Evolutionary conservation across 305 asterid species (phyloP).

Genomic region (Fraxinus latifolia): DNA sequence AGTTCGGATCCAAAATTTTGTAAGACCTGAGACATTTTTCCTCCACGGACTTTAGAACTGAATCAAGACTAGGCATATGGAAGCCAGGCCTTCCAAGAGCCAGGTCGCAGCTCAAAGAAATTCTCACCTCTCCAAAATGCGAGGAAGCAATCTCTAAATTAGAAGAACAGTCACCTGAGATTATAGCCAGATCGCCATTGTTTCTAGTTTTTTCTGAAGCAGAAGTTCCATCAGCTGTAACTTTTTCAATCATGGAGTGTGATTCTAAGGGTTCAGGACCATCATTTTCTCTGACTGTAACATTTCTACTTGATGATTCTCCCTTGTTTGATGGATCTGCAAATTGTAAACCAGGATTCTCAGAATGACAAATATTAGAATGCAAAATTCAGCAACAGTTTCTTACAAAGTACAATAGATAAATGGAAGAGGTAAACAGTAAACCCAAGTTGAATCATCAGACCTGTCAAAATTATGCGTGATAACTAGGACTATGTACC

Average conservation of each 20-base stretch:
- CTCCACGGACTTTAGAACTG: constrained; percentile 15
- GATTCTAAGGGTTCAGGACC: constrained; percentile 30
- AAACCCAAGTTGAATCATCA: background rate
- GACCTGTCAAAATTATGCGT: background rate
- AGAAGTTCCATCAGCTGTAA: background rate
- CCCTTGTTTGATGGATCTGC: constrained; percentile 46
- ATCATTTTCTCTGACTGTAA: constrained; percentile 29
- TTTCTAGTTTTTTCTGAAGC: constrained; percentile 32
- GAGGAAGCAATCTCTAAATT: constrained; percentile 70
- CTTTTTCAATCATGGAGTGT: constrained; percentile 24
- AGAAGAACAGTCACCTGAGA: constrained; percentile 33
- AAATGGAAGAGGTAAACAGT: background rate
- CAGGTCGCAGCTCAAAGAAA: constrained; percentile 36
- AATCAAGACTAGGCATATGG: constrained; percentile 23
- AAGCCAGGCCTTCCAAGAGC: constrained; percentile 34
- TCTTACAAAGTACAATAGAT: background rate
- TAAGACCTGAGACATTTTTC: constrained; percentile 27
- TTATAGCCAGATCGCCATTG: constrained; percentile 26
- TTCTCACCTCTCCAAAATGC: constrained; percentile 47
- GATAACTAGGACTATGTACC: background rate
- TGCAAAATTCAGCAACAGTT: constrained; percentile 15
- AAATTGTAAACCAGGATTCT: constrained; percentile 19
- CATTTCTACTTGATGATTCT: constrained; percentile 32
- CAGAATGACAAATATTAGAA: constrained; percentile 16
- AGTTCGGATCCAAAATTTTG: constrained; percentile 15